Evolutionary conservation across 768 basidiomycete species (phyloP).

Genomic region (Clathrus columnatus): DNA sequence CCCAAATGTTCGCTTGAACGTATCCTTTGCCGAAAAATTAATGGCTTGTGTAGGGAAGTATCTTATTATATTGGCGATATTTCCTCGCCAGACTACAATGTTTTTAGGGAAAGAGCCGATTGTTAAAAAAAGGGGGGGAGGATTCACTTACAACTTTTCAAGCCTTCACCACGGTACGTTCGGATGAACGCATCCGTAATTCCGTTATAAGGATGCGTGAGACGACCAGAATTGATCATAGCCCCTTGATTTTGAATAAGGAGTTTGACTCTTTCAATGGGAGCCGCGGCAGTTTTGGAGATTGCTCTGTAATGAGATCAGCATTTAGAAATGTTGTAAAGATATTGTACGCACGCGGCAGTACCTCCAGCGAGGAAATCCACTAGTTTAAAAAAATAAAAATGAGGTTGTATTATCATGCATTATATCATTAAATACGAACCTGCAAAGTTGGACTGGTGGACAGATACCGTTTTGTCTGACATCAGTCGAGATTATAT

Average conservation of each 20-base stretch:
- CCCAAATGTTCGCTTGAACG: conserved; percentile 30
- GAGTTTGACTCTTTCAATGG: conserved; percentile 33
- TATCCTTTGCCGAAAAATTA: conserved; percentile 36
- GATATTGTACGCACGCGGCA: conserved; percentile 6
- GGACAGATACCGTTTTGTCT: background rate
- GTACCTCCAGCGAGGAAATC: conserved; percentile 32
- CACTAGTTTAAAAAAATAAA: conserved; percentile 16
- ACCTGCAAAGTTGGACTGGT: background rate
- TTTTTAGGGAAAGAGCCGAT: background rate
- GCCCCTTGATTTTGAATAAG: conserved; percentile 33
- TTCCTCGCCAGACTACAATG: conserved; percentile 35
- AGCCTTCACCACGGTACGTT: conserved; percentile 29
- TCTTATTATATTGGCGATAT: conserved; percentile 29
- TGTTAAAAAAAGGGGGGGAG: background rate
- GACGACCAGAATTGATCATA: conserved; percentile 29
- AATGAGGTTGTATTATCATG: background rate
- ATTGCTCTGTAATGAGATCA: conserved; percentile 22
- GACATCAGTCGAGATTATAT: background rate
- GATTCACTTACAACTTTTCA: conserved; percentile 24
- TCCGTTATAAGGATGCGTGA: conserved; percentile 28
- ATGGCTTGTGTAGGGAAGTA: conserved; percentile 41
- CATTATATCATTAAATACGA: background rate
- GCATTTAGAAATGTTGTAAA: background rate
- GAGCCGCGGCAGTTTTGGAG: conserved; percentile 31
- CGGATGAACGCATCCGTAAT: conserved; percentile 28